Conservation (phyloP, 805 yeast genomes). For the Candida silvicultrix region DNA sequence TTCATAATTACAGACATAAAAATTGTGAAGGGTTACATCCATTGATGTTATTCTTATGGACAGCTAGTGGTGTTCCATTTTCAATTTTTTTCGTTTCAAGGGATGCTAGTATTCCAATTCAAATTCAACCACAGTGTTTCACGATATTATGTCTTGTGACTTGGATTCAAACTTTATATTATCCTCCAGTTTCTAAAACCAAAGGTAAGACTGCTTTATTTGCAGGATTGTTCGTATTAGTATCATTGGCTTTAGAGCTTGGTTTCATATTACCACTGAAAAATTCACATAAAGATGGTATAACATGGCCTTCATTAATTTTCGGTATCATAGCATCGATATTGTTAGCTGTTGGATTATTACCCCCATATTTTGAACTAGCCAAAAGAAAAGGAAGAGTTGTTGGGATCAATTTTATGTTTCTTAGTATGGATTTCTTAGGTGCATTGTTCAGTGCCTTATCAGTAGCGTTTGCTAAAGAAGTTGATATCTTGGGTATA, state of each 20-base stretch:
- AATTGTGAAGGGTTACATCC: conserved; percentile 85
- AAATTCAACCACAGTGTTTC: conserved; percentile 85
- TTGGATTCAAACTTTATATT: conserved; percentile 60
- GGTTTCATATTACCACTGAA: conserved; percentile 71
- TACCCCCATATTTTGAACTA: conserved; percentile 88
- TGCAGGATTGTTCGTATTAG: conserved; percentile 31
- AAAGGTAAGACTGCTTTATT: conserved; percentile 29
- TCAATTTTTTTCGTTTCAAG: conserved; percentile 74
- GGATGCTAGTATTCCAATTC: conserved; percentile 68
- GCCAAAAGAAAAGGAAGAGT: conserved; percentile 77
- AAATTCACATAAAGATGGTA: conserved; percentile 43
- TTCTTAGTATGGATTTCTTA: conserved; percentile 63
- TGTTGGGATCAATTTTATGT: conserved; percentile 82
- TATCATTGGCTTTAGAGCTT: conserved; percentile 54
- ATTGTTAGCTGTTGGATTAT: conserved; percentile 64
- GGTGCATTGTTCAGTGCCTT: conserved; percentile 80
- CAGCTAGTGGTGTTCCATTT: conserved; percentile 69
- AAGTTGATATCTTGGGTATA: conserved; percentile 75
- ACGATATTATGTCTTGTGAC: conserved; percentile 60
- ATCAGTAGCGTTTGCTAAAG: conserved; percentile 55
- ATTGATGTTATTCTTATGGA: conserved; percentile 80
- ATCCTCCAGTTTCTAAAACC: conserved; percentile 58
- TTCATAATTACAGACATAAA: conserved; percentile 65
- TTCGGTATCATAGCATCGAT: conserved; percentile 80
- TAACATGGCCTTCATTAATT: conserved; percentile 70